These are phyloP conservation scores for Candida insectorum DNA, from an alignment of 805 yeast genomes.

Conservation along the genomic window DNA sequence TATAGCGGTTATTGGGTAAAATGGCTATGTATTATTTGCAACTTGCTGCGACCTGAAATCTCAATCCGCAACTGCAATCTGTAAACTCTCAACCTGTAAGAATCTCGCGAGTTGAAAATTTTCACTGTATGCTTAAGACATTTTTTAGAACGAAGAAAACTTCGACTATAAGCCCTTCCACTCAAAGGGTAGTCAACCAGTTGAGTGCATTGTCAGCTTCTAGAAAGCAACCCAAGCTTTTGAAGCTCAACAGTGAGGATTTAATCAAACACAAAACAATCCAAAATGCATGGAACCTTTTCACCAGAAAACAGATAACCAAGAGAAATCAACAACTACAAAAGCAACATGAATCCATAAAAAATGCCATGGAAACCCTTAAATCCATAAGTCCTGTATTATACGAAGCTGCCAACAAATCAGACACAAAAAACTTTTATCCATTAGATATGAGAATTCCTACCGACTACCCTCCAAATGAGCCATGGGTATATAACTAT, in stretches of 20 bases:
- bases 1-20: too few relatives aligned
- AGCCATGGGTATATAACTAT: conserved; percentile 68
- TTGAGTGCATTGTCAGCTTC: conserved; percentile 83
- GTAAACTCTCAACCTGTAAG: too few relatives aligned
- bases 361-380: conserved; percentile 72
- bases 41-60: too few relatives aligned
- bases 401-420: conserved; percentile 58
- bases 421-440: conserved; percentile 48
- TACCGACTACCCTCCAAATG: conserved; percentile 81
- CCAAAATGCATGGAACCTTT: conserved; percentile 74
- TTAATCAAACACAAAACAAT: conserved; percentile 80
- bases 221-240: conserved; percentile 80
- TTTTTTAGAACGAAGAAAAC: conserved; percentile 28
- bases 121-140: conserved; percentile 3
- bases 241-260: conserved; percentile 77
- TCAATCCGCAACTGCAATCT: too few relatives aligned
- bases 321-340: conserved; percentile 39
- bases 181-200: conserved; percentile 48
- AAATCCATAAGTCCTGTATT: conserved; percentile 48
- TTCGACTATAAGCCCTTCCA: conserved; percentile 27
- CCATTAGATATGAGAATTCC: conserved; percentile 87
- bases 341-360: conserved; percentile 62
- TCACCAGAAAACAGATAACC: conserved; percentile 50
- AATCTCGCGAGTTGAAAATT: not conserved
- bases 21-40: too few relatives aligned